phyloP scores from a whole-genome alignment of 2,329 filamentous ascomycete species.

The Metarhizium anisopliae region DNA sequence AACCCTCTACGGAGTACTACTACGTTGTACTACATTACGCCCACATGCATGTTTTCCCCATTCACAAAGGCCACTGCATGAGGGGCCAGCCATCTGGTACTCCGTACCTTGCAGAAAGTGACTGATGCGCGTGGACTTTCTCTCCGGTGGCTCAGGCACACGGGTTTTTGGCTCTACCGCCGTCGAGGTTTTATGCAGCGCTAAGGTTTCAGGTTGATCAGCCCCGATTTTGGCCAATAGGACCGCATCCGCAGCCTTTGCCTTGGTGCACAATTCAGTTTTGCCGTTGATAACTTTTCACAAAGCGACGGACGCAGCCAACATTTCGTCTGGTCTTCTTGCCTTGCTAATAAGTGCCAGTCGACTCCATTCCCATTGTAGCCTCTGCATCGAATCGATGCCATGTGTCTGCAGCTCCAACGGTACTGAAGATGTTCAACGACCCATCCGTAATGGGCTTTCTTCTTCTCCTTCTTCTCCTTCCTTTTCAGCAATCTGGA shows the following conservation, averaged over 20 bases:
- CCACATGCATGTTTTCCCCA: background rate
- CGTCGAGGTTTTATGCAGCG: constrained; percentile 21
- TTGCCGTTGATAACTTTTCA: background rate
- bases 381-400: background rate
- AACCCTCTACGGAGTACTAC: too few species aligned
- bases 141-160: background rate
- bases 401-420: background rate
- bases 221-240: constrained; percentile 18
- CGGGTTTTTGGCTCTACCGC: background rate
- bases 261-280: background rate
- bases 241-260: constrained; percentile 14
- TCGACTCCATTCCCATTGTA: background rate
- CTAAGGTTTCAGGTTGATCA: constrained; percentile 25
- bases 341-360: background rate
- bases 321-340: background rate
- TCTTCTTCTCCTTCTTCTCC: too few species aligned
- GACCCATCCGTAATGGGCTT: too few species aligned
- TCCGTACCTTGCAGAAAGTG: background rate
- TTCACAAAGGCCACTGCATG: background rate
- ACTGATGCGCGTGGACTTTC: background rate
- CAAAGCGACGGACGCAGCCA: background rate
- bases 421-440: background rate
- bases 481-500: too few species aligned
- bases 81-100: too few species aligned
- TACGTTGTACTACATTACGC: background rate